Percentiles rank a stretch among this genome's conserved stretches.
phyloP scores from a whole-genome alignment of 495 filamentous ascomycete species.

The Penicillium salamii region DNA sequence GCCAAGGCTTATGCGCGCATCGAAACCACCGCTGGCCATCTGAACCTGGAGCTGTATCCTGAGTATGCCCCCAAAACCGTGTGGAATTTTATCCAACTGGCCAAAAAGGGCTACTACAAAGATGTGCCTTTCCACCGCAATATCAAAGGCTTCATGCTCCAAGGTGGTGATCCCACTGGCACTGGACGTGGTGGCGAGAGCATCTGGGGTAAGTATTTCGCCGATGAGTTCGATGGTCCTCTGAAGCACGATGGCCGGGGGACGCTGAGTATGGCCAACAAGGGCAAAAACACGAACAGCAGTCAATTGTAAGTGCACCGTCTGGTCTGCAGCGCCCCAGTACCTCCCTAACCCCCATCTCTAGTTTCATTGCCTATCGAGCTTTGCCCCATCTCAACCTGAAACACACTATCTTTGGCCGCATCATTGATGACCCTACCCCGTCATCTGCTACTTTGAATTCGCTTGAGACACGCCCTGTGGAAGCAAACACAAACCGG shows the following conservation, averaged over 20 bases:
- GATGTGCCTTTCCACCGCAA: conserved; percentile 83
- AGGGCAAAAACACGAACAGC: conserved; percentile 95
- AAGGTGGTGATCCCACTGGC: conserved; percentile 70
- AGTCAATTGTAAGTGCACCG: conserved; percentile 67
- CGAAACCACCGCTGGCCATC: conserved; percentile 73
- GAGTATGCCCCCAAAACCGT: conserved; percentile 89
- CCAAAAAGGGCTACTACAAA: conserved; percentile 87
- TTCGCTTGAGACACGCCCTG: conserved; percentile 68
- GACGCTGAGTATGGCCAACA: conserved; percentile 92
- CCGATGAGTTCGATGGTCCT: conserved; percentile 90
- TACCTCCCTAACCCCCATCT: conserved; percentile 9
- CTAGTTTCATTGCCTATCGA: conserved; percentile 80
- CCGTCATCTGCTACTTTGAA: conserved; percentile 56
- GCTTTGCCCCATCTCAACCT: conserved; percentile 78
- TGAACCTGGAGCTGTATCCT: conserved; percentile 87
- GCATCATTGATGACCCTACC: conserved; percentile 74
- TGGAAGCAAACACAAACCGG: conserved; percentile 62
- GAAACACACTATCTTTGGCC: conserved; percentile 95
- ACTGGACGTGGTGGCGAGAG: conserved; percentile 84
- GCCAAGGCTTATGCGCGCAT: conserved; percentile 86
- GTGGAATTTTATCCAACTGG: conserved; percentile 91
- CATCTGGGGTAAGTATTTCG: conserved; percentile 87
- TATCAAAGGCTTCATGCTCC: conserved; percentile 96
- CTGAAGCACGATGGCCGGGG: conserved; percentile 75
- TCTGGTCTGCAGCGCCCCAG: background rate